Evolutionary conservation across 2,329 filamentous ascomycete genomes (phyloP), one percentile per base, ranked within the genome.

Genomic region (Rhexocercosporidium sp.): DNA sequence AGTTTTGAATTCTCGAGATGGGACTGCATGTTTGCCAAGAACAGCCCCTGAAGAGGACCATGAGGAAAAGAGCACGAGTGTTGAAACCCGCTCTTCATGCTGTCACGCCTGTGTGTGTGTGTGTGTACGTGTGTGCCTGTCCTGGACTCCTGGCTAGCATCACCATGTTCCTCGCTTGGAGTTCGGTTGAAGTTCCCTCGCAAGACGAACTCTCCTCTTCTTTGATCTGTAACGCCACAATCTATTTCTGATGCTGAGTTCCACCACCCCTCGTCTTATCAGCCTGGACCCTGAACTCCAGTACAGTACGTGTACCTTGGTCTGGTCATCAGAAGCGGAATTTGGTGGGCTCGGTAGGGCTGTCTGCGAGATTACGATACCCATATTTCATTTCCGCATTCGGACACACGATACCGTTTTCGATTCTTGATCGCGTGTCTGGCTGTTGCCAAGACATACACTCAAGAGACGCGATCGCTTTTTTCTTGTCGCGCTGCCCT

Each of bases 321-420:
- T n/a, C n/a, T n/a, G n/a, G n/a, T n/a, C n/a, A n/a, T 51, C 47
- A 51, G 47, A 51, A 51, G 47, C 27, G 49, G 49, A 53, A 27
- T 31, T 53, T 16, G 49, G 22, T 12, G 34, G 16, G 8, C 37
- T 37, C 29, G 44, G 54, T 64, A 64, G 62, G 62, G 62, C 62
- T 64, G 62, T 49, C 5, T 46, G 61, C 25, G 51, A 64, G 27
- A 64, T 64, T 44, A 44, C 16, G 22, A 56, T 63, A 49, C 25
- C 31, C 49, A 44, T 8, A 25, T 37, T 49, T 63, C 46, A 62
- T 53, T 62, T 62, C 60, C 47, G 22, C 46, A 41, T 54, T 11
- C 22, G 34, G 46, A 46, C 3, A 41, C 37, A 6, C 37, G 25
- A 29, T 60, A 25, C 47, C 22, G 9, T 14, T 60, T 31, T 25